These are phyloP conservation scores for Citrullus colocynthis DNA, from an alignment of 306 rosid species.

Conservation along the genomic window DNA sequence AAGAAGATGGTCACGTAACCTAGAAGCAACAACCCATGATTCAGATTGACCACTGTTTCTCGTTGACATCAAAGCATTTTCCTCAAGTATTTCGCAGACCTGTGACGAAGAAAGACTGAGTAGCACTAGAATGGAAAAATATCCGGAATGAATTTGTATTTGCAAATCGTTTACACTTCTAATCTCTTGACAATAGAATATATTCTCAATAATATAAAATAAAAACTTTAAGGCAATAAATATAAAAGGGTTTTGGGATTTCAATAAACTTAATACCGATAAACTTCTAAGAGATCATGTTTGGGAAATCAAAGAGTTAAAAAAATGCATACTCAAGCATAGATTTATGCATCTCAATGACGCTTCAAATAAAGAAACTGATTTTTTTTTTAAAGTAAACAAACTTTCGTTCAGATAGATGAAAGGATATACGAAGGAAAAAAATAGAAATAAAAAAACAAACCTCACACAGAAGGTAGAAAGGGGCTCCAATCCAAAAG, in stretches of 20 bases:
- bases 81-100: conserved; percentile 89
- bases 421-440: too few relatives aligned
- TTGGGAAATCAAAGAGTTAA: not conserved
- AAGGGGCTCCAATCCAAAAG: too few relatives aligned
- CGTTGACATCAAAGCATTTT: conserved; percentile 62
- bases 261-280: not conserved
- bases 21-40: conserved; percentile 82
- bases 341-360: not conserved
- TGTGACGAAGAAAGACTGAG: conserved; percentile 19
- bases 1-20: conserved; percentile 85
- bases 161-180: not conserved
- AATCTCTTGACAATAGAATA: not conserved
- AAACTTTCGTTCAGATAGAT: too few relatives aligned
- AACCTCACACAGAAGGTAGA: too few relatives aligned
- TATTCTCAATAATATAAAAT: not conserved
- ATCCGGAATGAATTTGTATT: not conserved
- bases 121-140: not conserved
- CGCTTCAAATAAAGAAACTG: not conserved
- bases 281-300: not conserved
- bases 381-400: too few relatives aligned
- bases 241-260: not conserved
- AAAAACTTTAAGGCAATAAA: not conserved
- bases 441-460: too few relatives aligned
- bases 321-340: not conserved
- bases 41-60: conserved; percentile 41